phyloP scores from a whole-genome alignment of 2,329 filamentous ascomycete species.

The Ceratocystis cacaofunesta region DNA sequence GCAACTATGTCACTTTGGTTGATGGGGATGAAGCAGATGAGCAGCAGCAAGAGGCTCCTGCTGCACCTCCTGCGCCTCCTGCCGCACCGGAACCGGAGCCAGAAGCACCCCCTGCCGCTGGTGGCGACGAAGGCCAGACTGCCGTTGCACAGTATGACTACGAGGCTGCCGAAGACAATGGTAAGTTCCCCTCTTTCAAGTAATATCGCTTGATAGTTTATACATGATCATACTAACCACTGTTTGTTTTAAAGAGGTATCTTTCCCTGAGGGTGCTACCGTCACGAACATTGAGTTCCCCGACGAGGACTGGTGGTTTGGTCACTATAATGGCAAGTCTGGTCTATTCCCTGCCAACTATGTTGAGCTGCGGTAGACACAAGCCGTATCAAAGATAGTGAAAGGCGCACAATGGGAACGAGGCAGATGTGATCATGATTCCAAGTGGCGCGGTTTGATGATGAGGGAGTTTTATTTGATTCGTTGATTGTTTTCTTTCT shows the following conservation, averaged over 20 bases:
- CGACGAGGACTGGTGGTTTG: constrained; percentile 98
- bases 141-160: constrained; percentile 90
- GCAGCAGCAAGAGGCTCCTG: constrained; percentile 28
- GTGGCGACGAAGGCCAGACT: constrained; percentile 36
- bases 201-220: neutral
- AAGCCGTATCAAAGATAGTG: neutral
- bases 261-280: constrained; percentile 78
- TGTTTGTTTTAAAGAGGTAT: constrained; percentile 37
- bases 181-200: constrained; percentile 27
- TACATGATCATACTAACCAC: neutral
- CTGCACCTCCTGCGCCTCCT: constrained; percentile 22
- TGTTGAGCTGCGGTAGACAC: constrained; percentile 34
- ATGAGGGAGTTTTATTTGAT: neutral
- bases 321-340: constrained; percentile 60
- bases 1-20: constrained; percentile 87
- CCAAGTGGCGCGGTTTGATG: neutral
- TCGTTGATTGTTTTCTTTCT: neutral
- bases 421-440: neutral
- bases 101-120: constrained; percentile 29
- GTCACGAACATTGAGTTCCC: constrained; percentile 83
- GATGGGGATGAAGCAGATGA: constrained; percentile 36
- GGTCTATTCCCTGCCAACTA: constrained; percentile 76
- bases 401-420: neutral
- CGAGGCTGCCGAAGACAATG: constrained; percentile 90
- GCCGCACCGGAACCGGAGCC: constrained; percentile 25